Percentiles rank a stretch among this genome's conserved stretches.
Conservation (phyloP, 306 rosid genomes). For the Pueraria montana region DNA sequence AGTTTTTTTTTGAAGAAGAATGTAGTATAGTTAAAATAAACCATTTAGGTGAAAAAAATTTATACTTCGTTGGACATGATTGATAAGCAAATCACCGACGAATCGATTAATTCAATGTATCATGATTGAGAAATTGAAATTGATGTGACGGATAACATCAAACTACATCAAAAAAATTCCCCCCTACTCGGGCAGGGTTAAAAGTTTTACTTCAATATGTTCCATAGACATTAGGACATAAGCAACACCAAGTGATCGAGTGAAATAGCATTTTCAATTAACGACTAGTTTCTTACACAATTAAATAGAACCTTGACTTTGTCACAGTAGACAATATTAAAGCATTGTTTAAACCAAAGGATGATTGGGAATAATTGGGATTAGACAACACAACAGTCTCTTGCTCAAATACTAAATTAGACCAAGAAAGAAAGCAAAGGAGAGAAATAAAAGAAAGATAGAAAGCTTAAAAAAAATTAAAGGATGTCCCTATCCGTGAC, state of each 20-base stretch:
- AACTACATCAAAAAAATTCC: not conserved
- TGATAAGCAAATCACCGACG: slow-evolving; percentile 68
- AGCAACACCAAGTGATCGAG: not conserved
- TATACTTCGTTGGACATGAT: slow-evolving; percentile 50
- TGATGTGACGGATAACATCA: slow-evolving; percentile 42
- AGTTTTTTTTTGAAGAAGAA: no score
- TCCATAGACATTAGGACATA: not conserved
- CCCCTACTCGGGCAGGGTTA: not conserved
- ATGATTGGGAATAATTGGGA: slow-evolving; percentile 56
- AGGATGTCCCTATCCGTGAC: slow-evolving; percentile 32
- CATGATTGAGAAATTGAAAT: slow-evolving; percentile 57
- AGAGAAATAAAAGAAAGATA: not conserved
- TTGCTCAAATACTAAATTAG: slow-evolving; percentile 40
- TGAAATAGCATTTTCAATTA: not conserved
- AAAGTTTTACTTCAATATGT: slow-evolving; percentile 12
- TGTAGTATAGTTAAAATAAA: not conserved
- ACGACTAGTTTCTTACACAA: slow-evolving; percentile 51
- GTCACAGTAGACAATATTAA: slow-evolving; percentile 43
- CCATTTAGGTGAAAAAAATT: not conserved
- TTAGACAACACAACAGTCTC: slow-evolving; percentile 47
- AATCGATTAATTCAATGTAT: slow-evolving; percentile 56
- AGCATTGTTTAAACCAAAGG: slow-evolving; percentile 45
- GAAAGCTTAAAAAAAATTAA: slow-evolving; percentile 41
- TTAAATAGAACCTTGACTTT: slow-evolving; percentile 64
- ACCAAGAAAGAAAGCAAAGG: slow-evolving; percentile 19